Percentiles rank a stretch among this genome's conserved stretches.
Evolutionary conservation across 1,284 basidiomycete genomes (phyloP).

Genomic region (Tetrapyrgos nigripes): DNA sequence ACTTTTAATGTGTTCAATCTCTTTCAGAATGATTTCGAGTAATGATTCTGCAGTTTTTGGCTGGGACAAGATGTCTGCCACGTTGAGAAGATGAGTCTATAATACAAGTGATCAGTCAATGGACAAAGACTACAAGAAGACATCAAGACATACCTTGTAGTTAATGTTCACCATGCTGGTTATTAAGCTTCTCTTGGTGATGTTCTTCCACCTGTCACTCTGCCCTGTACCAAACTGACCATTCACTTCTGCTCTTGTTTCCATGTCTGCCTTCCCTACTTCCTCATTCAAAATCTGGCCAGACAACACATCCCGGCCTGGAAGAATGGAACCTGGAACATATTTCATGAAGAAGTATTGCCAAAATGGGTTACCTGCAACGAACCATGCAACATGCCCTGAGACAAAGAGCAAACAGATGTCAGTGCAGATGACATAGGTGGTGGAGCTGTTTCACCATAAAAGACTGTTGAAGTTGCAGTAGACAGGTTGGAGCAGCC

Average conservation of each 20-base stretch:
- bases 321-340: background rate
- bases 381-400: background rate
- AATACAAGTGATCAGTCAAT: background rate
- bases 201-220: constrained; percentile 42
- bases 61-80: constrained; percentile 29
- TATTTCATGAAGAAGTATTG: constrained; percentile 2
- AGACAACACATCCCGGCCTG: background rate
- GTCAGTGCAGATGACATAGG: background rate
- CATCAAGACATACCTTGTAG: constrained; percentile 16
- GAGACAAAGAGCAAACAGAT: background rate
- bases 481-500: too few relatives aligned
- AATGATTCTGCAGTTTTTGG: constrained; percentile 39
- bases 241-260: constrained; percentile 13
- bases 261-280: constrained; percentile 21
- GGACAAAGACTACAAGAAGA: background rate
- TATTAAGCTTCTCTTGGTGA: constrained; percentile 29
- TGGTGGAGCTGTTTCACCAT: too few relatives aligned
- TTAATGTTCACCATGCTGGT: constrained; percentile 27
- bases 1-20: constrained; percentile 25
- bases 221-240: constrained; percentile 30
- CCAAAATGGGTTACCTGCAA: background rate
- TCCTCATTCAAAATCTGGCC: constrained; percentile 6
- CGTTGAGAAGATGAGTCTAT: constrained; percentile 26
- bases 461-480: too few relatives aligned
- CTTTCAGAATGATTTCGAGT: constrained; percentile 30